These are phyloP conservation scores for Cucumis hystrix DNA, from an alignment of 306 rosid genomes.

Conservation along the genomic window DNA sequence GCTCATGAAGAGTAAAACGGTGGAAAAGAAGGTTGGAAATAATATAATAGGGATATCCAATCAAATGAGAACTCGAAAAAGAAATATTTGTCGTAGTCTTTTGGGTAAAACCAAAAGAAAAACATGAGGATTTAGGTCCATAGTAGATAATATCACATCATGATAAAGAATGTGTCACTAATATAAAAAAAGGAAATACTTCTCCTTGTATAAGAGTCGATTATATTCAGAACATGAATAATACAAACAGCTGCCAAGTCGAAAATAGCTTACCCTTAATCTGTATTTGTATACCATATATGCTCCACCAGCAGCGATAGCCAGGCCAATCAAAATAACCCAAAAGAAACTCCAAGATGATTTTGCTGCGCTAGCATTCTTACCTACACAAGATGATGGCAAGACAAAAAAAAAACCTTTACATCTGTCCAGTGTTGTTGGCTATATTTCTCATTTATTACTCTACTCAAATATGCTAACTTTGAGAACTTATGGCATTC, in stretches of 20 bases:
- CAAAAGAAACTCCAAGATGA: slow-evolving; percentile 82
- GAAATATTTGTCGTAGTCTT: no score
- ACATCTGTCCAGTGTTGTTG: background rate
- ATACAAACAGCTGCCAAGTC: background rate
- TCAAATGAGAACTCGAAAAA: background rate
- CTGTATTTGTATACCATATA: slow-evolving; percentile 94
- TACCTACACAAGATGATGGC: slow-evolving; percentile 36
- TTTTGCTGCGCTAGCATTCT: slow-evolving; percentile 39
- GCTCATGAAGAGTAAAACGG: no score
- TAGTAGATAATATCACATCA: no score
- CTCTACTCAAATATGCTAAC: background rate
- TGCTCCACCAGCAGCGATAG: slow-evolving; percentile 66
- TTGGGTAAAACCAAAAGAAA: no score
- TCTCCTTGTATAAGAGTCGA: no score
- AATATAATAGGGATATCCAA: background rate
- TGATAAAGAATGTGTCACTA: no score
- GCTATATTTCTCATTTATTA: background rate
- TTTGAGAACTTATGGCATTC: background rate
- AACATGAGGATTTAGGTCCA: no score
- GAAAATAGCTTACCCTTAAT: slow-evolving; percentile 58
- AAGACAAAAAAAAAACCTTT: background rate
- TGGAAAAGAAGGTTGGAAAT: no score
- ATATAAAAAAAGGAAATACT: no score
- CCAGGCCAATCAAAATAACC: slow-evolving; percentile 65
- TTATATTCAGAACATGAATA: background rate